phyloP scores from a whole-genome alignment of 2,329 filamentous ascomycete genomes.

The Colletotrichum noveboracense region DNA sequence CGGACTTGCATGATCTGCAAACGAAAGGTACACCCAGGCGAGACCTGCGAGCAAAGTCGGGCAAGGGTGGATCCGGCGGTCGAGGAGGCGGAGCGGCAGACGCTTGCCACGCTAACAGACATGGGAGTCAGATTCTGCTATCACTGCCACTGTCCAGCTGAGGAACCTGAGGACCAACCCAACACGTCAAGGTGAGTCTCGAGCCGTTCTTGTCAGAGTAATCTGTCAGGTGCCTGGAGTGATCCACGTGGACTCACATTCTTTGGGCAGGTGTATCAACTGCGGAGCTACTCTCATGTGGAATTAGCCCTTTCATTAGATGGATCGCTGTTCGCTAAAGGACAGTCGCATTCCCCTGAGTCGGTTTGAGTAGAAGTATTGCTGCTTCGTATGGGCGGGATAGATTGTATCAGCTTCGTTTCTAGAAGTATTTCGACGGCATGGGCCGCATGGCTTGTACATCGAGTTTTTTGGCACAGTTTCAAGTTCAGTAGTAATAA shows the following conservation, averaged over 20 bases:
- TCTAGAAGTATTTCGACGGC: neutral
- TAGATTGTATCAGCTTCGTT: neutral
- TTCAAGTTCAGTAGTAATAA: neutral
- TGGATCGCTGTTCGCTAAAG: no score
- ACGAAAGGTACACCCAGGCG: neutral
- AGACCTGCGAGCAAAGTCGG: neutral
- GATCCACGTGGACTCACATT: no score
- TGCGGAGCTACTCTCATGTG: no score
- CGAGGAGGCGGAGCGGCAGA: neutral
- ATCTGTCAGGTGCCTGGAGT: no score
- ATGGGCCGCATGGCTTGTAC: neutral
- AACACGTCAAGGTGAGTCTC: neutral
- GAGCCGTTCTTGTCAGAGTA: neutral
- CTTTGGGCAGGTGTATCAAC: no score
- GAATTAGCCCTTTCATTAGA: no score
- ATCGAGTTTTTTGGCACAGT: neutral
- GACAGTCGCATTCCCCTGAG: neutral
- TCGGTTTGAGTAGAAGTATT: neutral
- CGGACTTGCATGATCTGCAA: neutral
- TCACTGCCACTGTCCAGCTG: neutral
- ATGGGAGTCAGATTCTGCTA: neutral
- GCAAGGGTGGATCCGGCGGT: neutral
- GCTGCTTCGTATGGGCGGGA: neutral
- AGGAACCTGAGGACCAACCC: fast-evolving
- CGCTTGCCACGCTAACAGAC: neutral